These are phyloP conservation scores for Mucor indicus DNA, from an alignment of 371 early-diverging fungal species.

Conservation along the genomic window DNA sequence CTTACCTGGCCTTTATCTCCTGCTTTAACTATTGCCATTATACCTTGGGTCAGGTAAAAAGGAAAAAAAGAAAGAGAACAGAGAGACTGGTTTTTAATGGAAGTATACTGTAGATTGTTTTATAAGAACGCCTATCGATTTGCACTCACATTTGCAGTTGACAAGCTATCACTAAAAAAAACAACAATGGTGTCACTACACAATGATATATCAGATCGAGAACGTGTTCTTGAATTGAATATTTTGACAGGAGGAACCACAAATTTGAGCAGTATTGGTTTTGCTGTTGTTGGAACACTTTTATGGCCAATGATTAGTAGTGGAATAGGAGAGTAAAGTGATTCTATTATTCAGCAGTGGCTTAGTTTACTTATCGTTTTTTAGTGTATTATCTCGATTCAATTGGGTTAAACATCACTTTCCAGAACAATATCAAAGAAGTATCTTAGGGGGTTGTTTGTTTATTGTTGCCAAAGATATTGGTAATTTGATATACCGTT, in stretches of 20 bases:
- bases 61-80: neutral
- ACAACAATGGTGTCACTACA: neutral
- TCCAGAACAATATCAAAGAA: conserved; percentile 59
- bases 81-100: neutral
- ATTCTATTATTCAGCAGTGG: neutral
- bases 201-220: conserved; percentile 16
- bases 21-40: conserved; percentile 45
- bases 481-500: conserved; percentile 35
- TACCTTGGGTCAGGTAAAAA: conserved; percentile 56
- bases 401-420: conserved; percentile 45
- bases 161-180: conserved; percentile 14
- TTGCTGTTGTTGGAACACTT: conserved; percentile 51
- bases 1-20: conserved; percentile 58
- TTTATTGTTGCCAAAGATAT: conserved; percentile 58
- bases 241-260: conserved; percentile 24
- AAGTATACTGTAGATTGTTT: conserved; percentile 14
- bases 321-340: conserved; percentile 34
- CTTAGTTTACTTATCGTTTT: neutral
- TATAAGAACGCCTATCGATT: conserved; percentile 15
- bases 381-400: conserved; percentile 46
- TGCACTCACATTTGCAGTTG: conserved; percentile 7
- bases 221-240: conserved; percentile 19
- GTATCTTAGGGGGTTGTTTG: conserved; percentile 57
- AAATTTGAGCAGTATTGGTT: conserved; percentile 41
- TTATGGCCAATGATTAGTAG: conserved; percentile 48